Evolutionary conservation across 176 grass and related monocot genomes (phyloP).

Genomic region (Saccharum officinarum): DNA sequence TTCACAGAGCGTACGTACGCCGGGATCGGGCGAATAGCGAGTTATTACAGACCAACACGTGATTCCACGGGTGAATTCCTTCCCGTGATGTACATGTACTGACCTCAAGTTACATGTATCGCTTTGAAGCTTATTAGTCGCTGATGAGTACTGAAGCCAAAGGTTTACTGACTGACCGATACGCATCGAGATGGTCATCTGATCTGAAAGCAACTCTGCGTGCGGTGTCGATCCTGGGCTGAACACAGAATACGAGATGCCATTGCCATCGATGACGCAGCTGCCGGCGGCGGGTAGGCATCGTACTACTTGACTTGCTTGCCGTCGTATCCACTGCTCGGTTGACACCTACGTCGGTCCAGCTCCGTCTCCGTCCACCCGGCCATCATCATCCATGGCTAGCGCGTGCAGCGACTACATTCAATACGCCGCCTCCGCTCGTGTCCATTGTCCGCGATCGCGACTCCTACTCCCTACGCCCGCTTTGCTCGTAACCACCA

Average conservation of each 20-base stretch:
- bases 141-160: not conserved
- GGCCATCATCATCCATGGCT: not conserved
- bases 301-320: slow-evolving; percentile 24
- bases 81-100: not conserved
- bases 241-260: not conserved
- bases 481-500: not conserved
- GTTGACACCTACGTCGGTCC: slow-evolving; percentile 24
- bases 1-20: not conserved
- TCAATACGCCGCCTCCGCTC: not conserved
- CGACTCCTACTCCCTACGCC: not conserved
- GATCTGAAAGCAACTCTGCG: not conserved
- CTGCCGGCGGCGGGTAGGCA: not conserved
- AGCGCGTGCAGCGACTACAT: slow-evolving; percentile 1
- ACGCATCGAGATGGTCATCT: not conserved
- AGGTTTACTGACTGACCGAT: not conserved
- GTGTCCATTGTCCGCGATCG: not conserved
- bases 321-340: slow-evolving; percentile 46
- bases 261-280: not conserved
- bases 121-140: not conserved
- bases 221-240: not conserved
- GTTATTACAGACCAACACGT: not conserved
- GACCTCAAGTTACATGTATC: not conserved
- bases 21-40: not conserved
- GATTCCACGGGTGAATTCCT: not conserved
- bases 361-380: not conserved